Evolutionary conservation across 352 stramenopile genomes (phyloP).

Genomic region (Globisporangium sylvaticum): DNA sequence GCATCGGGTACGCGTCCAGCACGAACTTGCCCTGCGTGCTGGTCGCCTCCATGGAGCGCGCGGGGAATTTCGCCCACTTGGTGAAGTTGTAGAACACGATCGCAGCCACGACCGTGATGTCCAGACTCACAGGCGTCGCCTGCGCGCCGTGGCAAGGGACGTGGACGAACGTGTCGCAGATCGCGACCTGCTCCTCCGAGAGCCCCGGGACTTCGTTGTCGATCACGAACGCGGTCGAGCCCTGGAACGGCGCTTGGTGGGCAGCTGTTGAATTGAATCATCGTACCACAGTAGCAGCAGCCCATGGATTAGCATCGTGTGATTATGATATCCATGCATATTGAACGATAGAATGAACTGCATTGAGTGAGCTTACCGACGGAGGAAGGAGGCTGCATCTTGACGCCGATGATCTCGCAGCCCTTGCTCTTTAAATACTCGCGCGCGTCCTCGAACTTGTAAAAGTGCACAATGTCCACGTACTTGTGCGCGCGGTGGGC

Average conservation of each 20-base stretch:
- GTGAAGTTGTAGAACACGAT: constrained; percentile 74
- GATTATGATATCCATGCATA: not conserved
- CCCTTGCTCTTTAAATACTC: constrained; percentile 50
- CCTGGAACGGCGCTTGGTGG: constrained; percentile 41
- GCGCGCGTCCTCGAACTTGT: constrained; percentile 57
- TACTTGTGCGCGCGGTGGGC: constrained; percentile 80
- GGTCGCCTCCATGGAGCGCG: constrained; percentile 57
- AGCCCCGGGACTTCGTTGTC: constrained; percentile 66
- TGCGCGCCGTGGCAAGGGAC: constrained; percentile 47
- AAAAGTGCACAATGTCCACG: constrained; percentile 68
- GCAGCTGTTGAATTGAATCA: constrained; percentile 21
- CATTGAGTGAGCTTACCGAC: not conserved
- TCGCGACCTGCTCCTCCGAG: constrained; percentile 51
- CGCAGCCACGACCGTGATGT: constrained; percentile 59
- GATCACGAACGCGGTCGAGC: constrained; percentile 68
- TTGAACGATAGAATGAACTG: not conserved
- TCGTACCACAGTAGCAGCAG: not conserved
- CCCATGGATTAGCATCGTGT: not conserved
- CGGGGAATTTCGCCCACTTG: constrained; percentile 47
- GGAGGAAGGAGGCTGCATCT: constrained; percentile 7
- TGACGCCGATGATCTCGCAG: constrained; percentile 61
- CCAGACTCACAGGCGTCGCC: constrained; percentile 33
- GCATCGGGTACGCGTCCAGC: constrained; percentile 57
- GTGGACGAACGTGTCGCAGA: constrained; percentile 67
- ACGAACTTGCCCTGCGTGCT: constrained; percentile 76